phyloP scores from a whole-genome alignment of 495 filamentous ascomycete species.

The Massariosphaeria phaeospora region DNA sequence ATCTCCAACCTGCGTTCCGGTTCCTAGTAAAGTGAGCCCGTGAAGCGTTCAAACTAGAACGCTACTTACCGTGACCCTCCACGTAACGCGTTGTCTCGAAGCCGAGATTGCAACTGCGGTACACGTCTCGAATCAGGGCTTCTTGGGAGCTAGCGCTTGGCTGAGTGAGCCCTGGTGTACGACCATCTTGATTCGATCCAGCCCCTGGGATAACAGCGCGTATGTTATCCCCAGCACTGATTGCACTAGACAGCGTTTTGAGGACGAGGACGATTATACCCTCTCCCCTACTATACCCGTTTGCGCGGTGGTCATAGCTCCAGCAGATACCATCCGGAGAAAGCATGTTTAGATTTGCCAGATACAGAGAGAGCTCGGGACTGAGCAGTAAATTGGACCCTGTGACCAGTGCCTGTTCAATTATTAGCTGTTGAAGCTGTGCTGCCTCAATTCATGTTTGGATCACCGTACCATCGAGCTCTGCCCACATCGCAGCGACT shows the following conservation, averaged over 20 bases:
- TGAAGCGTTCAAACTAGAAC: too few relatives aligned
- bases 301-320: slow-evolving; percentile 3
- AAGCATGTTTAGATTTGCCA: slow-evolving; percentile 3
- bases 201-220: slow-evolving; percentile 45
- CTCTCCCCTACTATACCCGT: slow-evolving; percentile 5
- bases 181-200: slow-evolving; percentile 45
- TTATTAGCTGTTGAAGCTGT: neutral
- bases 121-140: slow-evolving; percentile 1
- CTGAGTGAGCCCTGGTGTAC: slow-evolving; percentile 34
- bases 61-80: slow-evolving; percentile 26
- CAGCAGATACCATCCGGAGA: slow-evolving; percentile 9
- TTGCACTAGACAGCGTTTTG: slow-evolving; percentile 37
- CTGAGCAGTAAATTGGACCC: neutral
- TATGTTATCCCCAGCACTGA: slow-evolving; percentile 40
- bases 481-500: neutral
- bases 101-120: slow-evolving; percentile 30
- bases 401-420: neutral
- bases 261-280: slow-evolving; percentile 13
- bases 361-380: neutral
- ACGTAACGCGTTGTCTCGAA: slow-evolving; percentile 5
- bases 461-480: neutral
- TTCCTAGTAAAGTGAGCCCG: too few relatives aligned
- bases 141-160: slow-evolving; percentile 8
- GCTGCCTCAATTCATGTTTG: neutral
- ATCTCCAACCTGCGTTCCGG: slow-evolving; percentile 41